phyloP scores from a whole-genome alignment of 2,329 filamentous ascomycete species.

The Aureobasidium sp. region DNA sequence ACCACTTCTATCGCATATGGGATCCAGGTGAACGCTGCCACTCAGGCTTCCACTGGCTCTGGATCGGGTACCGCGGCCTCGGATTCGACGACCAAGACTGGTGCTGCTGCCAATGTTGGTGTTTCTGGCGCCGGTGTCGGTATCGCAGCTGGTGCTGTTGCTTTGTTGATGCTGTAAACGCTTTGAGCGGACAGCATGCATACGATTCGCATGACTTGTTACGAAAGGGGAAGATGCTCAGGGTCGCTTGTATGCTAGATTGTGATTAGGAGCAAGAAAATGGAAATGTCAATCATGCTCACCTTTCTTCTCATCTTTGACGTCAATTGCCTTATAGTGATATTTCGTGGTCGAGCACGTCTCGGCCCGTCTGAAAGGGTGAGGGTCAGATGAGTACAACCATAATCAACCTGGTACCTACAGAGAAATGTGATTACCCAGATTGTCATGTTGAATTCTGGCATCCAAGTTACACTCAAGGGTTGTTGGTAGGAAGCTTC shows the following conservation, averaged over 20 bases:
- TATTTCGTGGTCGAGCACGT: neutral
- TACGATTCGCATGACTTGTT: conserved; percentile 5
- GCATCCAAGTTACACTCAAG: too few species aligned
- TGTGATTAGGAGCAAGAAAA: neutral
- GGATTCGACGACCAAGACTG: conserved; percentile 17
- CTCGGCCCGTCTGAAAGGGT: too few species aligned
- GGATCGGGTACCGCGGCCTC: conserved; percentile 15
- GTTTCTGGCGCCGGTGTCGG: conserved; percentile 23
- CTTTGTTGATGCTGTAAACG: conserved; percentile 24
- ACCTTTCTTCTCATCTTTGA: neutral
- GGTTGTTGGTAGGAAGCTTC: too few species aligned
- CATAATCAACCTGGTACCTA: too few species aligned
- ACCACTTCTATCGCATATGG: conserved; percentile 23
- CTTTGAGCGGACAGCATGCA: neutral
- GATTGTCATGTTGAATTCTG: too few species aligned
- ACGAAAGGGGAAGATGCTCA: neutral
- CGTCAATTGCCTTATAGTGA: neutral
- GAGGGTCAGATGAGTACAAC: too few species aligned
- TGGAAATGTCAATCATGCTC: neutral
- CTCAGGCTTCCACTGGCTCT: conserved; percentile 9
- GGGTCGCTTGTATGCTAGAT: neutral
- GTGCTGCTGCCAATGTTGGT: conserved; percentile 19
- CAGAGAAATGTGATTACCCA: too few species aligned
- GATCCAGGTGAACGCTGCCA: conserved; percentile 24
- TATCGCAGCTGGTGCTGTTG: conserved; percentile 24